phyloP scores from a whole-genome alignment of 169 alveolate genomes.

The Plasmodium knowlesi region DNA sequence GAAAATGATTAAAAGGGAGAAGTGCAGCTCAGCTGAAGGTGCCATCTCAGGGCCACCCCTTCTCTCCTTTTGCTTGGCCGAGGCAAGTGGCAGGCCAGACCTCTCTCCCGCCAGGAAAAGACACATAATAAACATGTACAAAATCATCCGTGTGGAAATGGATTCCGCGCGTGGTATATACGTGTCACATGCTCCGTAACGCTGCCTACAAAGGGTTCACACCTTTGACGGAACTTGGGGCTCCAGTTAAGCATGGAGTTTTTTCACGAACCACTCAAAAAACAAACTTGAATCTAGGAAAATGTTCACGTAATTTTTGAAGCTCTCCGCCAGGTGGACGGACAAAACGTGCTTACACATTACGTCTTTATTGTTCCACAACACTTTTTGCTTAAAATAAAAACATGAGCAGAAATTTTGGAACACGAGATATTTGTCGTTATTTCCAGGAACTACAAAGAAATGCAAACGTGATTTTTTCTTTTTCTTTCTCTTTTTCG shows the following conservation, averaged over 20 bases:
- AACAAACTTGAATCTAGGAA: constrained; percentile 26
- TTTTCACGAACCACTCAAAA: constrained; percentile 60
- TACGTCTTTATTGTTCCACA: constrained; percentile 38
- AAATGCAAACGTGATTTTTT: constrained; percentile 49
- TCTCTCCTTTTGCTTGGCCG: background rate
- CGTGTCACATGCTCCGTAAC: background rate
- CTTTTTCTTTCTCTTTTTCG: background rate
- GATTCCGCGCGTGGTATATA: background rate
- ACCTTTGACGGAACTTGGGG: background rate
- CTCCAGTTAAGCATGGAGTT: constrained; percentile 10
- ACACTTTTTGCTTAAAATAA: constrained; percentile 70
- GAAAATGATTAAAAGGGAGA: background rate
- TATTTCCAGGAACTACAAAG: constrained; percentile 63
- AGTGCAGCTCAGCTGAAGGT: background rate
- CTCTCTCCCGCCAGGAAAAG: background rate
- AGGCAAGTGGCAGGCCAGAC: background rate
- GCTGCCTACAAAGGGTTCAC: constrained; percentile 8
- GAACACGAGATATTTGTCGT: constrained; percentile 49
- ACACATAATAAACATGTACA: background rate
- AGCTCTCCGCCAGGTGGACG: constrained; percentile 55
- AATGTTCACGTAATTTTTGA: constrained; percentile 35
- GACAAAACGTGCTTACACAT: constrained; percentile 66
- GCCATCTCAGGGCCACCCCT: background rate
- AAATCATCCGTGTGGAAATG: background rate
- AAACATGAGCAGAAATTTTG: constrained; percentile 65